Conservation (phyloP, 805 yeast genomes). For the Allodekkera sacchari region DNA sequence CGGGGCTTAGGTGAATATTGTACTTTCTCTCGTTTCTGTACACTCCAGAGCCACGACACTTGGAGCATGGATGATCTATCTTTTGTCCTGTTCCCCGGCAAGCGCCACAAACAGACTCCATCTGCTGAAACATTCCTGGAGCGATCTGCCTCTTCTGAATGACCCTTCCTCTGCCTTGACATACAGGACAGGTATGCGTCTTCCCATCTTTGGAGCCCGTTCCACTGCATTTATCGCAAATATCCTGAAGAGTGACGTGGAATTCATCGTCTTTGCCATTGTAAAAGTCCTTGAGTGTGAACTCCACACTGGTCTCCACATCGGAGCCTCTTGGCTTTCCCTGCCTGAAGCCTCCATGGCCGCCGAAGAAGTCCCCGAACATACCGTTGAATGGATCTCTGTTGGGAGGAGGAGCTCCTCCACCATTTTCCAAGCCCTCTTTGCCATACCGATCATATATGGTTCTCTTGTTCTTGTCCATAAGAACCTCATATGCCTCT, state of each 20-base stretch:
- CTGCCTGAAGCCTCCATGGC: conserved; percentile 38
- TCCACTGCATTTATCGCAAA: conserved; percentile 75
- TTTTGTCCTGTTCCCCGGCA: conserved; percentile 75
- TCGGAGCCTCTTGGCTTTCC: conserved; percentile 51
- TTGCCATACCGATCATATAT: conserved; percentile 73
- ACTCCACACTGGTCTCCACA: conserved; percentile 44
- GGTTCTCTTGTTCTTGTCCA: conserved; percentile 58
- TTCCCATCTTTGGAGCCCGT: conserved; percentile 79
- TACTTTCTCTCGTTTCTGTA: conserved; percentile 46
- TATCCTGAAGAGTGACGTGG: conserved; percentile 56
- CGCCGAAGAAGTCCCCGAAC: conserved; percentile 52
- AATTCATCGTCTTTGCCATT: conserved; percentile 60
- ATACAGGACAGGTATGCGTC: conserved; percentile 52
- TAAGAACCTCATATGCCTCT: conserved; percentile 83
- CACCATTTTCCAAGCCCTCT: conserved; percentile 60
- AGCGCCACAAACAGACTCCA: conserved; percentile 68
- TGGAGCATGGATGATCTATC: conserved; percentile 55
- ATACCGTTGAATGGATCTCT: conserved; percentile 37
- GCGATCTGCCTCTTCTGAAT: conserved; percentile 67
- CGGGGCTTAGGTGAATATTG: conserved; percentile 58
- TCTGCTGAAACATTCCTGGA: conserved; percentile 83
- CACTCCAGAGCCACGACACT: conserved; percentile 67
- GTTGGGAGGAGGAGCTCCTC: conserved; percentile 32
- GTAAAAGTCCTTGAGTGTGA: conserved; percentile 60
- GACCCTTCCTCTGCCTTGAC: conserved; percentile 70